Conservation (phyloP, 805 yeast species). For the Hagleromyces aurorensis region DNA sequence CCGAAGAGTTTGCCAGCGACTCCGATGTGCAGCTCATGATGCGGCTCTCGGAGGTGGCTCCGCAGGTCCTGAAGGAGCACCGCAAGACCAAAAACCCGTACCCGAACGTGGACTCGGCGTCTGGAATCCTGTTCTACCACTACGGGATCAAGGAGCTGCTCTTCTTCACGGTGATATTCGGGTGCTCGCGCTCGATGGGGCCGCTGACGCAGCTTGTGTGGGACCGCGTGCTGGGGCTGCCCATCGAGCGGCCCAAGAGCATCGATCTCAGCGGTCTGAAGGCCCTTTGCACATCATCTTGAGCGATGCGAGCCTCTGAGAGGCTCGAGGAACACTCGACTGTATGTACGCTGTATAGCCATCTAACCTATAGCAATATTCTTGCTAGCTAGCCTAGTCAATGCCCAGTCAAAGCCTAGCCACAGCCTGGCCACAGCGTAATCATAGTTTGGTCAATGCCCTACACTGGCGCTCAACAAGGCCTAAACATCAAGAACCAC, state of each 20-base stretch:
- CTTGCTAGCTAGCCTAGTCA: no score
- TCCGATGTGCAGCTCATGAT: constrained; percentile 59
- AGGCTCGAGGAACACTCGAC: no score
- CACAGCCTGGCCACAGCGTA: no score
- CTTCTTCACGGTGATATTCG: constrained; percentile 75
- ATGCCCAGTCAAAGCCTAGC: no score
- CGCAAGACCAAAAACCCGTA: constrained; percentile 82
- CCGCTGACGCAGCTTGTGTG: constrained; percentile 71
- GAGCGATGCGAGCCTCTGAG: no score
- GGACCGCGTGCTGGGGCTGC: constrained; percentile 70
- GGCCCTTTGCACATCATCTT: constrained; percentile 8
- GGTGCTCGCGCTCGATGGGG: constrained; percentile 76
- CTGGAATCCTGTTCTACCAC: constrained; percentile 73
- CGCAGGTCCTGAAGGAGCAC: constrained; percentile 64
- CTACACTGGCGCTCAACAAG: no score
- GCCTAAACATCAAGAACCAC: no score
- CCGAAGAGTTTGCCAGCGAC: constrained; percentile 52
- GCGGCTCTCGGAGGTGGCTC: constrained; percentile 61
- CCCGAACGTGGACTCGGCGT: constrained; percentile 77
- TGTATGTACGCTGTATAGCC: no score
- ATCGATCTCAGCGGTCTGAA: constrained; percentile 17
- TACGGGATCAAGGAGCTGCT: constrained; percentile 67
- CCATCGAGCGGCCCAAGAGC: constrained; percentile 73
- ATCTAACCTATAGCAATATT: no score
- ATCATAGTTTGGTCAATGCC: no score